phyloP scores from a whole-genome alignment of 768 basidiomycete genomes.

The Trametes cinnabarina region DNA sequence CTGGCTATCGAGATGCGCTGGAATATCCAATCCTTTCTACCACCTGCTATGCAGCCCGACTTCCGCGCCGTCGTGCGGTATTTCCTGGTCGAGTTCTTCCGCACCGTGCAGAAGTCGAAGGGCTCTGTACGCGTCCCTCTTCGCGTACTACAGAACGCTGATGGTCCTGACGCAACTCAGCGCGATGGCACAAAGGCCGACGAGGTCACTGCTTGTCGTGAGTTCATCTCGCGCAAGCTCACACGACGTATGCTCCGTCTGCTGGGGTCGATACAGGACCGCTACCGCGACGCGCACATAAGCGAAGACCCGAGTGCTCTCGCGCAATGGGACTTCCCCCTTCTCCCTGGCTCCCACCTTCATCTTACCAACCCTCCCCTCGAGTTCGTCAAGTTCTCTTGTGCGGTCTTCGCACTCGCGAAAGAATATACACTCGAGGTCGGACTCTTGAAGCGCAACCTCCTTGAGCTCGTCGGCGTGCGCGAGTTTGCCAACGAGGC shows the following conservation, averaged over 20 bases:
- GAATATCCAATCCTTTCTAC: conserved; percentile 91
- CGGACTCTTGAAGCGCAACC: conserved; percentile 82
- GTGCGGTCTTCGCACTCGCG: conserved; percentile 77
- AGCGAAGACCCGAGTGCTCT: conserved; percentile 26
- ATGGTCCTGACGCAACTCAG: conserved; percentile 60
- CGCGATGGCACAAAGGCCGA: conserved; percentile 64
- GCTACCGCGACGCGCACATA: conserved; percentile 58
- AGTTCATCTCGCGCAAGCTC: conserved; percentile 77
- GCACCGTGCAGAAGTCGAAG: conserved; percentile 62
- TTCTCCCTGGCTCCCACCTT: conserved; percentile 84
- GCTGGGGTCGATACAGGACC: conserved; percentile 60
- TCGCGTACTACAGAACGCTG: conserved; percentile 60
- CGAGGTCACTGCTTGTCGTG: conserved; percentile 65
- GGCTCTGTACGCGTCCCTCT: conserved; percentile 66
- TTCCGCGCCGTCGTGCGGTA: conserved; percentile 72
- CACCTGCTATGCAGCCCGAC: conserved; percentile 73
- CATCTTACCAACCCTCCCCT: conserved; percentile 76
- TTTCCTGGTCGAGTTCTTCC: conserved; percentile 85
- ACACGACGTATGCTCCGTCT: conserved; percentile 76
- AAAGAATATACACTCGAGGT: conserved; percentile 85
- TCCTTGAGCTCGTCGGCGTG: conserved; percentile 83
- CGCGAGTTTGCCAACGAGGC: conserved; percentile 87
- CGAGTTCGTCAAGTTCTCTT: conserved; percentile 86
- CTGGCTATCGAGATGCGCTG: conserved; percentile 81
- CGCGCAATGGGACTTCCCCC: conserved; percentile 73